Evolutionary conservation across 345 rosid genomes (phyloP).

Genomic region (Pistacia integerrima): DNA sequence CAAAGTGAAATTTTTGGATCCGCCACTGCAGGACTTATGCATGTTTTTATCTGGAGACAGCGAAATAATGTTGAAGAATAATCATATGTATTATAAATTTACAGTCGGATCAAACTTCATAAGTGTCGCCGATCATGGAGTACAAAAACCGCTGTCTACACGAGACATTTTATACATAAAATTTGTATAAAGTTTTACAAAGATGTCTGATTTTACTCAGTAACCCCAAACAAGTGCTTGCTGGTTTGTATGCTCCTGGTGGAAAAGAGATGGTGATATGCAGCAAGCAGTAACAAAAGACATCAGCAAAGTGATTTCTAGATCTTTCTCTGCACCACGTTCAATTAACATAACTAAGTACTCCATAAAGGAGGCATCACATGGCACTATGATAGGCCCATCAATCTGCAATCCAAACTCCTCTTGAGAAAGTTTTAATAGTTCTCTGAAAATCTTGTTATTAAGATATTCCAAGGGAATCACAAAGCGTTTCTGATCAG

Average conservation of each 20-base stretch:
- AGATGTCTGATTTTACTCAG: neutral
- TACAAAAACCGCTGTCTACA: too few relatives aligned
- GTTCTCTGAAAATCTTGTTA: too few relatives aligned
- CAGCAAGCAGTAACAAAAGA: neutral
- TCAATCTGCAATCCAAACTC: too few relatives aligned
- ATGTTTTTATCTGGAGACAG: neutral
- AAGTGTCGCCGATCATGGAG: too few relatives aligned
- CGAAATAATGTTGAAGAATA: neutral
- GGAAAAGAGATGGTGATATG: neutral
- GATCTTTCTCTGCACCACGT: neutral
- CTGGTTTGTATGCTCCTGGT: neutral
- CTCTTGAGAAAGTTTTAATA: too few relatives aligned
- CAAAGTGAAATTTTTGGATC: too few relatives aligned
- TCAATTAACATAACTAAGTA: neutral
- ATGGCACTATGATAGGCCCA: too few relatives aligned
- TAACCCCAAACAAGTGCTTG: neutral
- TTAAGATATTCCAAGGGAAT: too few relatives aligned
- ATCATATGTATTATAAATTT: neutral
- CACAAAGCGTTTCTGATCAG: too few relatives aligned
- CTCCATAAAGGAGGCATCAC: too few relatives aligned
- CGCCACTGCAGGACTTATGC: neutral
- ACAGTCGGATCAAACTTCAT: neutral
- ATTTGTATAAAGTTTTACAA: neutral
- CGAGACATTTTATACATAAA: neutral
- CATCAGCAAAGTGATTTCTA: slow-evolving; percentile 13